Evolutionary conservation across 116 monocot genomes (phyloP).

Genomic region (Phalaenopsis hybrid): DNA sequence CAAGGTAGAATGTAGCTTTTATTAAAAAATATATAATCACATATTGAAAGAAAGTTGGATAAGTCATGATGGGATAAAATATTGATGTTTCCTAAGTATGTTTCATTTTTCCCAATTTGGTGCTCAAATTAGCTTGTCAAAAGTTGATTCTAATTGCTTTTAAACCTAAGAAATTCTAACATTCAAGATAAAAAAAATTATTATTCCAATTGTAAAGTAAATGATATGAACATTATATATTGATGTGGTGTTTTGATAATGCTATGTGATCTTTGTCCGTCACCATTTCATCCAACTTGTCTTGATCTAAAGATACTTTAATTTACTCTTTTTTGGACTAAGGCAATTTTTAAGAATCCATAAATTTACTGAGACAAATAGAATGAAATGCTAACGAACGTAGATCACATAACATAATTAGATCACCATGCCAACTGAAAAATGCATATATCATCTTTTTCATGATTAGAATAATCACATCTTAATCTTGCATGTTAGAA

Average conservation of each 20-base stretch:
- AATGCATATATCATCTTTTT: slow-evolving; percentile 28
- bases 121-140: slow-evolving; percentile 31
- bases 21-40: slow-evolving; percentile 13
- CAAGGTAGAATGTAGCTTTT: slow-evolving; percentile 29
- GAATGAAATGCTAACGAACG: slow-evolving; percentile 46
- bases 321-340: background rate
- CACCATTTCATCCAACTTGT: slow-evolving; percentile 40
- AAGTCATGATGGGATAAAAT: slow-evolving; percentile 33
- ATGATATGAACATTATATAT: too few species aligned
- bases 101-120: slow-evolving; percentile 27
- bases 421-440: slow-evolving; percentile 38
- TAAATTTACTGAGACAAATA: too few species aligned
- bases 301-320: slow-evolving; percentile 36
- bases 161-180: slow-evolving; percentile 10
- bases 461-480: slow-evolving; percentile 9
- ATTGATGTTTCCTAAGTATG: slow-evolving; percentile 27
- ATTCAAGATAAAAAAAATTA: slow-evolving; percentile 18
- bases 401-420: slow-evolving; percentile 31
- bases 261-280: slow-evolving; percentile 47
- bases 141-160: slow-evolving; percentile 14
- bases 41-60: slow-evolving; percentile 25
- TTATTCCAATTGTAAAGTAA: slow-evolving; percentile 21
- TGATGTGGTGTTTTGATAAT: slow-evolving; percentile 36
- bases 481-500: slow-evolving; percentile 16
- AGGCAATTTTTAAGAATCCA: too few species aligned